phyloP scores from a whole-genome alignment of 2,329 filamentous ascomycete genomes.

The Alternaria metachromatica region DNA sequence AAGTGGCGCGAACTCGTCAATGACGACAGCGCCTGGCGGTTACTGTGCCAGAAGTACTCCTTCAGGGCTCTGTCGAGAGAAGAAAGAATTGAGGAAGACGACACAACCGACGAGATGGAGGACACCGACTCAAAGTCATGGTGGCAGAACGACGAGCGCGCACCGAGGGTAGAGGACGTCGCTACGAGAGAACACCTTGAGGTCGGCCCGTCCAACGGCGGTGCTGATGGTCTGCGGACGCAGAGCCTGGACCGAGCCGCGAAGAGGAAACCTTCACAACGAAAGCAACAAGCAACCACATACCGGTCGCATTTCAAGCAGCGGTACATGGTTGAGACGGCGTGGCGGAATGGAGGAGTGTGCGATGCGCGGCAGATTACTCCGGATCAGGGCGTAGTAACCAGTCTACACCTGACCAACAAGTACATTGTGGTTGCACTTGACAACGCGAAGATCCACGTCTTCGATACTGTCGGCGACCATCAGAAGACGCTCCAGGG shows the following conservation, averaged over 20 bases:
- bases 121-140: conserved; percentile 32
- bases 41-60: conserved; percentile 93
- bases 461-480: conserved; percentile 91
- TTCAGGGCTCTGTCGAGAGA: conserved; percentile 69
- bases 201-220: conserved; percentile 50
- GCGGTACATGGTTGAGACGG: conserved; percentile 93
- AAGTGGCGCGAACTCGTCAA: conserved; percentile 92
- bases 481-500: conserved; percentile 88
- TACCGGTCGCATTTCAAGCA: conserved; percentile 99
- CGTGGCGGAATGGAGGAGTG: conserved; percentile 91
- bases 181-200: conserved; percentile 36
- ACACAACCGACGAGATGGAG: conserved; percentile 37
- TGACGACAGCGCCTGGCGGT: conserved; percentile 98
- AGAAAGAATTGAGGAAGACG: conserved; percentile 37
- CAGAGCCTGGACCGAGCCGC: conserved; percentile 64
- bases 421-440: conserved; percentile 98
- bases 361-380: conserved; percentile 87
- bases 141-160: conserved; percentile 34
- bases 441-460: conserved; percentile 98
- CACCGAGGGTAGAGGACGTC: conserved; percentile 36
- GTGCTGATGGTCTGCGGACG: conserved; percentile 56
- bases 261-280: conserved; percentile 40
- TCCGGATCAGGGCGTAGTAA: conserved; percentile 95
- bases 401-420: conserved; percentile 88
- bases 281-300: conserved; percentile 72